phyloP scores from a whole-genome alignment of 306 rosid species.

The Abrus precatorius region DNA sequence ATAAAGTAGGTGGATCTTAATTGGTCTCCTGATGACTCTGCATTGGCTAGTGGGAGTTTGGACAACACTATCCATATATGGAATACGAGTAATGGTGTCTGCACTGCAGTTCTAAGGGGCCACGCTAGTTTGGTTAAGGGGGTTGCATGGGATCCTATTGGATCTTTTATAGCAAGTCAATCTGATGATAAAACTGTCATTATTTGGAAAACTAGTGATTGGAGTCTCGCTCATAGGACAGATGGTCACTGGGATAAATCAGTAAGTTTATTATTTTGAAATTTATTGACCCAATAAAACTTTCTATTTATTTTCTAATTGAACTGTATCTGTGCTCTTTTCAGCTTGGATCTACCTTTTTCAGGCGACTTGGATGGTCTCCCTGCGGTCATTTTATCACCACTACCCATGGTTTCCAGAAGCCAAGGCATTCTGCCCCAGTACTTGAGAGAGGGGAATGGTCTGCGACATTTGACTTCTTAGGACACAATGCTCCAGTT shows the following conservation, averaged over 20 bases:
- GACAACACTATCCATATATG: constrained; percentile 95
- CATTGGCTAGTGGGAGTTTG: constrained; percentile 96
- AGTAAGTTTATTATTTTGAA: constrained; percentile 63
- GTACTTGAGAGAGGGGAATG: constrained; percentile 99
- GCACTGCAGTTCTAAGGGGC: constrained; percentile 98
- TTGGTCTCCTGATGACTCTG: constrained; percentile 99
- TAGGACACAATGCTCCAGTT: constrained; percentile 98
- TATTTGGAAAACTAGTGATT: constrained; percentile 97
- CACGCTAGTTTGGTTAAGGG: constrained; percentile 99
- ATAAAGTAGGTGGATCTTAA: constrained; percentile 99
- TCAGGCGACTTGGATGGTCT: constrained; percentile 99
- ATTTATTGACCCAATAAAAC: constrained; percentile 27
- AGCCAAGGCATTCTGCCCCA: constrained; percentile 99
- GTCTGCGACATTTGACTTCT: constrained; percentile 98
- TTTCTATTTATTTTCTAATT: constrained; percentile 55
- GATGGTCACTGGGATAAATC: constrained; percentile 99
- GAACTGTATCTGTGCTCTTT: constrained; percentile 39
- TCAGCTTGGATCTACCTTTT: constrained; percentile 99
- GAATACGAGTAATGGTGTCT: constrained; percentile 94
- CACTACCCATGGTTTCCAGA: constrained; percentile 98
- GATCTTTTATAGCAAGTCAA: constrained; percentile 97
- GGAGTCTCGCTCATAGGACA: constrained; percentile 99
- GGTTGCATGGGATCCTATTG: constrained; percentile 99
- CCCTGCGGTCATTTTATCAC: constrained; percentile 99
- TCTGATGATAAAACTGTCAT: constrained; percentile 99